Conservation (phyloP, 108 stramenopile genomes). For the Nitzschia inconspicua region DNA sequence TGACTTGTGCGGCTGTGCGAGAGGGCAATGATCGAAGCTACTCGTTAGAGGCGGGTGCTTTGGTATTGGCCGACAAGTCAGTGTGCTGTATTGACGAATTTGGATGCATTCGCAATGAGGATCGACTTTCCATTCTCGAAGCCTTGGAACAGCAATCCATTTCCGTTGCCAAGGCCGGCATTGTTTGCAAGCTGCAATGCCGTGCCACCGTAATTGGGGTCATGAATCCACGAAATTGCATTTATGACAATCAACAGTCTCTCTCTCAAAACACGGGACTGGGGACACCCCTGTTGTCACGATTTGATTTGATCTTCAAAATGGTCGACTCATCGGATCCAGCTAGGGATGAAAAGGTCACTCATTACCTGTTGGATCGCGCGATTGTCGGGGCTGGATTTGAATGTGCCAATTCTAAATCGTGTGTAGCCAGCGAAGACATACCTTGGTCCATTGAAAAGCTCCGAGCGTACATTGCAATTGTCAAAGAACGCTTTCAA, state of each 20-base stretch:
- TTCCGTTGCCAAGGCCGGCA: slow-evolving; percentile 95
- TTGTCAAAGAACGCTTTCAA: slow-evolving; percentile 72
- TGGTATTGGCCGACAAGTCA: slow-evolving; percentile 95
- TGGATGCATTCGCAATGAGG: slow-evolving; percentile 77
- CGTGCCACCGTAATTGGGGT: slow-evolving; percentile 92
- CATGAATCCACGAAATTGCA: slow-evolving; percentile 88
- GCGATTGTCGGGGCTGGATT: slow-evolving; percentile 68
- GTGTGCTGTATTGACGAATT: slow-evolving; percentile 98
- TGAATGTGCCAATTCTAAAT: slow-evolving; percentile 11
- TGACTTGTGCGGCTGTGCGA: slow-evolving; percentile 96
- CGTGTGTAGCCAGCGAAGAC: slow-evolving; percentile 20
- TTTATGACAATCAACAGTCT: slow-evolving; percentile 65
- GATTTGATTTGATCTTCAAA: slow-evolving; percentile 94
- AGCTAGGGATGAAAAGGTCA: slow-evolving; percentile 72
- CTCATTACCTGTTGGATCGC: slow-evolving; percentile 84
- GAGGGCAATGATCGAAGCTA: slow-evolving; percentile 43
- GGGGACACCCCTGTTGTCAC: slow-evolving; percentile 91
- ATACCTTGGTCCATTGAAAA: slow-evolving; percentile 83
- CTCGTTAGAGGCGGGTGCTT: slow-evolving; percentile 89
- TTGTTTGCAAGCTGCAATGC: slow-evolving; percentile 94
- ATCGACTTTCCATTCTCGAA: slow-evolving; percentile 94
- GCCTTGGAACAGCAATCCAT: slow-evolving; percentile 99
- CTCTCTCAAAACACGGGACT: slow-evolving; percentile 92
- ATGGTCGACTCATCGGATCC: slow-evolving; percentile 82
- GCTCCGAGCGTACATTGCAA: slow-evolving; percentile 86